phyloP scores from a whole-genome alignment of 1,284 basidiomycete genomes.

The Cryptococcus sp. region DNA sequence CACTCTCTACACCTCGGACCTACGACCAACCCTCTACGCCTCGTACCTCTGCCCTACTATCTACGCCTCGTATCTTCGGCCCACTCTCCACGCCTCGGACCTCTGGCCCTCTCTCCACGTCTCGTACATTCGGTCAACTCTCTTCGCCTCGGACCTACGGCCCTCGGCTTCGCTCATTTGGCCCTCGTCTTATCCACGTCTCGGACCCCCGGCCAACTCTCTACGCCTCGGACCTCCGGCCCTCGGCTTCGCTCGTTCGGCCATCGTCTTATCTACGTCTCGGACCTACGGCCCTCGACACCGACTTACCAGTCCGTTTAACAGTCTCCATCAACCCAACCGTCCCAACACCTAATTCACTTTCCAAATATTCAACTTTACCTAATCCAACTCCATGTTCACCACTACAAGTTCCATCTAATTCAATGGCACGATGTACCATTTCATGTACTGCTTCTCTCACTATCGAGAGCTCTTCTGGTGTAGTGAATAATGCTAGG shows the following conservation, averaged over 20 bases:
- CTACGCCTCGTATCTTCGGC: no score
- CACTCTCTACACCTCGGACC: no score
- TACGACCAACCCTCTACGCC: no score
- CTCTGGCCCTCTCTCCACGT: no score
- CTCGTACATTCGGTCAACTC: no score
- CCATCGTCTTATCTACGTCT: background rate
- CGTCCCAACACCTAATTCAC: slow-evolving; percentile 71
- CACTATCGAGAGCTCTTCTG: slow-evolving; percentile 43
- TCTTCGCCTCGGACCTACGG: no score
- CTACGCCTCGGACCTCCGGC: no score
- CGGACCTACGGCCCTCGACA: background rate
- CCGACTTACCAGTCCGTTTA: slow-evolving; percentile 55
- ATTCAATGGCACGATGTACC: slow-evolving; percentile 50
- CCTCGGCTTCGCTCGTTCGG: no score
- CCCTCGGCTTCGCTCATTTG: no score
- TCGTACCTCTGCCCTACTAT: no score
- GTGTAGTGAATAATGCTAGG: slow-evolving; percentile 31
- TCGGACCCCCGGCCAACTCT: background rate
- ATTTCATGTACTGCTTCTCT: slow-evolving; percentile 50
- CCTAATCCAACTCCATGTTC: slow-evolving; percentile 82
- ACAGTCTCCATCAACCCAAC: slow-evolving; percentile 74
- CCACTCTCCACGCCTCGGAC: no score
- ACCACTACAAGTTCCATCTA: slow-evolving; percentile 56
- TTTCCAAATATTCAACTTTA: slow-evolving; percentile 61
- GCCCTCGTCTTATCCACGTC: background rate